These are phyloP conservation scores for Eucalyptus erythrocorys DNA, from an alignment of 345 rosid species.

Conservation along the genomic window DNA sequence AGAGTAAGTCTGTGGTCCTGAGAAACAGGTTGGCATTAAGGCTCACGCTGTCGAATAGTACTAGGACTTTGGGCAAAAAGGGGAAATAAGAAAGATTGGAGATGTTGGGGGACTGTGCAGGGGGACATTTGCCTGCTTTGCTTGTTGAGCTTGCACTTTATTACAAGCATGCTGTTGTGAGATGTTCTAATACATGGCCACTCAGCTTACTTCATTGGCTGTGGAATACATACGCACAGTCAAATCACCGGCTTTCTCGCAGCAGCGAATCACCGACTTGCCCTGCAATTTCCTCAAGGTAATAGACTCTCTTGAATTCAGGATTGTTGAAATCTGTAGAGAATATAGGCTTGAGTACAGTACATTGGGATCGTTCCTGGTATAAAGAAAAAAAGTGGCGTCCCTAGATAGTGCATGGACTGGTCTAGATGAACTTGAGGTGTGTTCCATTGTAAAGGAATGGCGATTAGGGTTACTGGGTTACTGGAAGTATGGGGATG, in stretches of 20 bases:
- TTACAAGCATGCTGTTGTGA: not conserved
- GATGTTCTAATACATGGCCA: not conserved
- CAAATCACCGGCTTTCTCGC: not conserved
- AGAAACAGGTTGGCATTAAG: not conserved
- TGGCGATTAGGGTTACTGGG: not conserved
- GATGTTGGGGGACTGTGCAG: too few species aligned
- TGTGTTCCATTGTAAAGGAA: not conserved
- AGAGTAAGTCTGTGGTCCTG: not conserved
- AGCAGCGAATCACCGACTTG: not conserved
- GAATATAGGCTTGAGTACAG: not conserved
- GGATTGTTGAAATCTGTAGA: not conserved
- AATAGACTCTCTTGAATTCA: not conserved
- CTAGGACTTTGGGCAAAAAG: not conserved
- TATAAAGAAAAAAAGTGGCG: not conserved
- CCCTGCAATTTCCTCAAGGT: not conserved
- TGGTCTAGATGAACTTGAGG: not conserved
- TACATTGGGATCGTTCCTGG: not conserved
- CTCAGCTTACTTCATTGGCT: not conserved
- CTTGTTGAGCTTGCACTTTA: not conserved
- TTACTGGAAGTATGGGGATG: not conserved
- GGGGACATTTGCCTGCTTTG: not conserved
- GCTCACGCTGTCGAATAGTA: not conserved
- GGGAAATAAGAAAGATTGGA: not conserved
- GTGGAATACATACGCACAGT: too few species aligned
- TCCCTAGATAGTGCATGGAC: not conserved